A percentile compares a stretch with the other conserved stretches of the same genome.
phyloP scores from a whole-genome alignment of 2,329 filamentous ascomycete genomes.

The Stachybotrys echinatus region DNA sequence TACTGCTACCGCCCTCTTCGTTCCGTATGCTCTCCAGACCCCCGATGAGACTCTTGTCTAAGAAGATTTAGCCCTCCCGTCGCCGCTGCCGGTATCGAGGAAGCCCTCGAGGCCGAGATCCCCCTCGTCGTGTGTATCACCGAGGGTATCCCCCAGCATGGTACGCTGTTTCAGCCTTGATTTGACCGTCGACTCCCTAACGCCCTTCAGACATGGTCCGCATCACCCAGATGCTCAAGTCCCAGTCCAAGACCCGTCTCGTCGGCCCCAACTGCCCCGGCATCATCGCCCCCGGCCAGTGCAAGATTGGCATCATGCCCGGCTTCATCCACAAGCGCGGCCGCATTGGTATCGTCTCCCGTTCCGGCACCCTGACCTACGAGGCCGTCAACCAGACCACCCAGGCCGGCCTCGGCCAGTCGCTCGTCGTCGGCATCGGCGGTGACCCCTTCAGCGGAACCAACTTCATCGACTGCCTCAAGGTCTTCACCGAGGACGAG shows the following conservation, averaged over 20 bases:
- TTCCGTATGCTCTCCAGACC: conserved; percentile 59
- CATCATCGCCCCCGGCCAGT: conserved; percentile 92
- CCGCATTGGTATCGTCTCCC: conserved; percentile 96
- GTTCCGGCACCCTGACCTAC: conserved; percentile 97
- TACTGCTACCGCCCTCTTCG: conserved; percentile 90
- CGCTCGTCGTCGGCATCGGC: conserved; percentile 95
- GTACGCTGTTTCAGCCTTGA: conserved; percentile 42
- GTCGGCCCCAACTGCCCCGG: conserved; percentile 98
- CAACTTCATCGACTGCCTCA: conserved; percentile 99
- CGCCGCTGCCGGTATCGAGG: conserved; percentile 92
- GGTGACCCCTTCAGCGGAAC: conserved; percentile 98
- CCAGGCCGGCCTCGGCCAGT: conserved; percentile 92
- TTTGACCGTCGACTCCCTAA: conserved; percentile 1
- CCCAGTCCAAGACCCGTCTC: conserved; percentile 92
- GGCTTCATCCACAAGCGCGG: conserved; percentile 99
- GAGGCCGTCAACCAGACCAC: conserved; percentile 99
- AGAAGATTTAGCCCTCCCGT: conserved; percentile 65
- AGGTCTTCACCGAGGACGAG: conserved; percentile 91
- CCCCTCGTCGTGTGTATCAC: conserved; percentile 96
- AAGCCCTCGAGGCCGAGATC: conserved; percentile 89
- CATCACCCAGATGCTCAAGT: conserved; percentile 96
- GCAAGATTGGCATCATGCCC: conserved; percentile 99
- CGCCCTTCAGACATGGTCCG: conserved; percentile 81
- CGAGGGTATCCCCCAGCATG: conserved; percentile 95
- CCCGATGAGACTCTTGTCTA: conserved; percentile 1